phyloP scores from a whole-genome alignment of 148 eudicot genomes.

The Heliosperma pusillum region DNA sequence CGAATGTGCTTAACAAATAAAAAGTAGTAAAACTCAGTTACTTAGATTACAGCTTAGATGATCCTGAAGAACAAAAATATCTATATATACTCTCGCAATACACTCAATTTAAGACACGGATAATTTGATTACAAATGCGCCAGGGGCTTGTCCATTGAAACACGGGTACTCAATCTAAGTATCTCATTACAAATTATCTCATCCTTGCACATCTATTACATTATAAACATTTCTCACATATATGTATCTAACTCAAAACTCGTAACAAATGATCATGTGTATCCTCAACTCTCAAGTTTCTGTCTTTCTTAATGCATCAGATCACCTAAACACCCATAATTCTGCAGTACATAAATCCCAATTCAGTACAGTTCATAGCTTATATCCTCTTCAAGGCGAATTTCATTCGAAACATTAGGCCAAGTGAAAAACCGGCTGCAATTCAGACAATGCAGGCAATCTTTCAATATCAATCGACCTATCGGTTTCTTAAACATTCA shows the following conservation, averaged over 20 bases:
- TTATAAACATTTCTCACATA: background rate
- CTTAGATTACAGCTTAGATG: too few relatives aligned
- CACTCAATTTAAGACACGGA: constrained; percentile 14
- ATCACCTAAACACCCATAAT: background rate
- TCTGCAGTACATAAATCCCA: background rate
- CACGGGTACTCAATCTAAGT: background rate
- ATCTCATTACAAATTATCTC: background rate
- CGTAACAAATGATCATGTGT: background rate
- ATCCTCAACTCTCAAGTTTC: constrained; percentile 6
- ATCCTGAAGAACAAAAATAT: too few relatives aligned
- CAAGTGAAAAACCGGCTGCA: too few relatives aligned
- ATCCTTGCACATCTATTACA: background rate
- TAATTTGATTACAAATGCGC: background rate
- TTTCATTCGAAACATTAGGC: background rate
- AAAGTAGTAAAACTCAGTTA: too few relatives aligned
- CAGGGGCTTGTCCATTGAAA: background rate
- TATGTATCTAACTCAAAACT: background rate
- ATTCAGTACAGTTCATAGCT: background rate
- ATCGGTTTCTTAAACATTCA: too few relatives aligned
- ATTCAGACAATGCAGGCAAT: too few relatives aligned
- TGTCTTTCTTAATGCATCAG: background rate
- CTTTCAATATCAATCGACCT: too few relatives aligned
- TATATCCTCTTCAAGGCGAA: background rate
- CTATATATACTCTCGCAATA: background rate
- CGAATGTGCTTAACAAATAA: background rate